Base-by-base conservation (phyloP, 148 eudicot genomes). In the Bassia scoparia region DNA sequence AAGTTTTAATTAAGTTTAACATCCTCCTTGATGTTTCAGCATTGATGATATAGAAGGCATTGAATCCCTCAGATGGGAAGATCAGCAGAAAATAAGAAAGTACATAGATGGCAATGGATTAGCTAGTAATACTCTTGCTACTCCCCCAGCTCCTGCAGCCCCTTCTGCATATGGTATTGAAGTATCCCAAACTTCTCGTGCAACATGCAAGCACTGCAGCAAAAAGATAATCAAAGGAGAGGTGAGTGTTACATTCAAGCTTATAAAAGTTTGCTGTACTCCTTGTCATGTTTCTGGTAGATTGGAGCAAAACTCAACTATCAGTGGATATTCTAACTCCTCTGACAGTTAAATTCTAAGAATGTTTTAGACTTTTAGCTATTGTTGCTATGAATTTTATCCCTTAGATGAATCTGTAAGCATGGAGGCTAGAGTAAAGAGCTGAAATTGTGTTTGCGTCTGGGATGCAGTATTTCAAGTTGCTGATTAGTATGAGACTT, bases 11-110 rank as follows among this genome's bases (percentile, higher is more conserved):
- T 78, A 67, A 67, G 33, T 53, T 67, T 26, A 34, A 2, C 27
- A 20, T n/a, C 35, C 44, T 63, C 49, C 30, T 82, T 68, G 7
- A 34, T 54, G 59, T n/a, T 74, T 68, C 81, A 96, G 99, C 44
- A 61, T 74, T 78, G 95, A 86, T 44, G 96, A 92, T 76, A 86
- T 96, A 64, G 99, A 89, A 81, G 99, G 97, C 69, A 73, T 92
- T 74, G 99, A 96, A 64, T 74, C 80, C 43, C 89, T 96, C 73
- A 86, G 99, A 73, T 92, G 99, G 99, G 97, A 96, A 80, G 99
- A 96, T 83, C 99, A 96, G 70, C 85, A 92, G 76, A 90, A 81
- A 80, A 84, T 96, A 66, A 89, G 95, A 81, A 84, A 88, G 58
- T 87, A 89, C 65, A 61, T 88, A 38, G 96, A 87, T 37, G 88